Evolutionary conservation across 495 filamentous ascomycete genomes (phyloP).

Genomic region (Oidiodendron maius): DNA sequence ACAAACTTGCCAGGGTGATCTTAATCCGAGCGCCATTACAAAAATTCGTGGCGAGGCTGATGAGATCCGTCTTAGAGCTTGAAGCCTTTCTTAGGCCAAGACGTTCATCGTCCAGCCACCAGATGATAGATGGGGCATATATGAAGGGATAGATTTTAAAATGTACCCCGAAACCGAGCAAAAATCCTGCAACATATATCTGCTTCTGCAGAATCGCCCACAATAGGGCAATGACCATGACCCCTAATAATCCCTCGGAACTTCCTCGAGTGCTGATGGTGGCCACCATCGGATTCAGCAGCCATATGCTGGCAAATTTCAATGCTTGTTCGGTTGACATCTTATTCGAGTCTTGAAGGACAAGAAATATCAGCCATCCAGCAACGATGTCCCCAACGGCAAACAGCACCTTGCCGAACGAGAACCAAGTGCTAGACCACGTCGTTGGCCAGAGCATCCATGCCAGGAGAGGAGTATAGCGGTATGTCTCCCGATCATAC

Average conservation of each 20-base stretch:
- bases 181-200: constrained; percentile 59
- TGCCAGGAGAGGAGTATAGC: constrained; percentile 89
- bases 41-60: constrained; percentile 38
- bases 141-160: constrained; percentile 99
- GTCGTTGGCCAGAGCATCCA: constrained; percentile 85
- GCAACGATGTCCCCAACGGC: constrained; percentile 76
- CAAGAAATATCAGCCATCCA: constrained; percentile 74
- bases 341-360: constrained; percentile 39
- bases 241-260: constrained; percentile 83
- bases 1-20: constrained; percentile 58
- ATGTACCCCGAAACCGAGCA: constrained; percentile 83
- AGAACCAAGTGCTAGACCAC: constrained; percentile 59
- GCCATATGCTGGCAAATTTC: constrained; percentile 77
- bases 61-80: constrained; percentile 8
- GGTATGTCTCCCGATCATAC: constrained; percentile 87
- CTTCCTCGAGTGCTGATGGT: constrained; percentile 91
- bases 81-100: constrained; percentile 11
- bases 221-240: constrained; percentile 72
- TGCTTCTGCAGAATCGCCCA: constrained; percentile 65
- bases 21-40: constrained; percentile 54
- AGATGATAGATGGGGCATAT: constrained; percentile 79
- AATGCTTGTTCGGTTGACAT: constrained; percentile 45
- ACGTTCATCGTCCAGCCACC: constrained; percentile 68
- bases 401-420: constrained; percentile 85
- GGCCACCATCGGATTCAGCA: constrained; percentile 97